Evolutionary conservation across 2,329 filamentous ascomycete genomes (phyloP).

Genomic region (Bipolaris sorokiniana): DNA sequence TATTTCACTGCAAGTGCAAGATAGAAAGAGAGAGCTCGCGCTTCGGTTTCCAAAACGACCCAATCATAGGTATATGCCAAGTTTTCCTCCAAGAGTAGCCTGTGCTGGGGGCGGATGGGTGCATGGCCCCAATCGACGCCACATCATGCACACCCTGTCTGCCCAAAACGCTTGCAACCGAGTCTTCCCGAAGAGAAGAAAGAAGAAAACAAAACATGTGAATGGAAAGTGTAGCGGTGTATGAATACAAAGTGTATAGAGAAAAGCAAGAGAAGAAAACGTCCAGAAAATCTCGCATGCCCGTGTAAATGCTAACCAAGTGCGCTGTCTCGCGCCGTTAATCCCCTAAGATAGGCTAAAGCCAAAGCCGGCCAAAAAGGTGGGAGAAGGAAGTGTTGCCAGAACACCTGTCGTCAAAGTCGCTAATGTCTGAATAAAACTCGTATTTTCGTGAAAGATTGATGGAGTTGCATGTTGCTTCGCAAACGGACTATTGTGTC

Average conservation of each 20-base stretch:
- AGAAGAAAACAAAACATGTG: neutral
- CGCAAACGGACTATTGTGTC: slow-evolving; percentile 24
- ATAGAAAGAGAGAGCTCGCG: neutral
- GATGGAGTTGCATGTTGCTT: neutral
- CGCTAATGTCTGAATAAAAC: slow-evolving; percentile 18
- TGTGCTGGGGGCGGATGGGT: neutral
- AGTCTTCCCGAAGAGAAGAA: neutral
- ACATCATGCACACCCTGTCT: neutral
- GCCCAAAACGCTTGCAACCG: slow-evolving; percentile 10
- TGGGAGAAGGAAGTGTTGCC: slow-evolving; percentile 13
- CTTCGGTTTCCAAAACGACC: neutral
- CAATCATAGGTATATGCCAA: slow-evolving; percentile 3
- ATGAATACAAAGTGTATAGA: slow-evolving; percentile 5
- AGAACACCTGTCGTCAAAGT: slow-evolving; percentile 34
- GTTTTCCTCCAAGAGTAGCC: neutral
- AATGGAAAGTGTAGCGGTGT: slow-evolving; percentile 7
- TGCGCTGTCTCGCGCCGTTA: slow-evolving; percentile 5
- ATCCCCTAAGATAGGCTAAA: slow-evolving; percentile 1
- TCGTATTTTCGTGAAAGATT: slow-evolving; percentile 24
- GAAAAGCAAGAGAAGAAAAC: neutral
- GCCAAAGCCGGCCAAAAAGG: neutral
- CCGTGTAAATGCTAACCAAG: slow-evolving; percentile 17
- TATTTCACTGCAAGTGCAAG: neutral
- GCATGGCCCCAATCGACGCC: slow-evolving; percentile 3
- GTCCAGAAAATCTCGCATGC: neutral